Evolutionary conservation across 345 rosid species (phyloP), one percentile per base, ranked within the genome.

Genomic region (Salix koriyanagi): DNA sequence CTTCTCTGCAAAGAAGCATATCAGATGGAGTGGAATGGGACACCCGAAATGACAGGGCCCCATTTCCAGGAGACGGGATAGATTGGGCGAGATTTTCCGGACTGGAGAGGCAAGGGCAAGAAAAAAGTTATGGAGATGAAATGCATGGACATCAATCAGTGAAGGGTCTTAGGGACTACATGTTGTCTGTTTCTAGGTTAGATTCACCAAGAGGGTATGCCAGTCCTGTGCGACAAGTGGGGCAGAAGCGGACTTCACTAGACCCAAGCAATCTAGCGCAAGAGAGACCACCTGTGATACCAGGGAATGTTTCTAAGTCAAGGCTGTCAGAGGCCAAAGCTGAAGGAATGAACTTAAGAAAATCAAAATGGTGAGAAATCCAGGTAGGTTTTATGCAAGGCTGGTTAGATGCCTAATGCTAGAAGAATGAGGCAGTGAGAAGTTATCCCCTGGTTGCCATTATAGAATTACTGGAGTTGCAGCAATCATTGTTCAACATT

Each of bases 11-110:
- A 44, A 85, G 97, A 80, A 93, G 94, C 79, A 80, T 87, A 77
- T 96, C 98, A 0, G 98, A 96, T 79, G 94, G 92, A 86, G 91
- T 90, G 65, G 96, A 90, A 41, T 89, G 91, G 91, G 85, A 83
- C 36, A 80, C 81, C 66, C 90, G 88, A 58, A 89, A 85, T 48
- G 92, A 87, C 76, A 84, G 85, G 84, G 85, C 80, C 34, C 86
- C 83, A 30, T 80, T 85, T 75, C 52, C 82, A 2, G 89, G 78
- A 67, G 85, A 89, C 44, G 89, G 86, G 50, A 79, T 87, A 65
- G 91, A 88, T 37, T 82, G 94, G 96, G 90, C 79, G 79, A 89
- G 88, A 75, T 84, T 82, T 18, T 69, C 87, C 1, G 88, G 88
- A 41, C 67, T 77, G 44, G 90, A 89, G 76, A 84, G 79, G 82